Conservation (phyloP, 441 rosid genomes). For the Populus tomentosa region DNA sequence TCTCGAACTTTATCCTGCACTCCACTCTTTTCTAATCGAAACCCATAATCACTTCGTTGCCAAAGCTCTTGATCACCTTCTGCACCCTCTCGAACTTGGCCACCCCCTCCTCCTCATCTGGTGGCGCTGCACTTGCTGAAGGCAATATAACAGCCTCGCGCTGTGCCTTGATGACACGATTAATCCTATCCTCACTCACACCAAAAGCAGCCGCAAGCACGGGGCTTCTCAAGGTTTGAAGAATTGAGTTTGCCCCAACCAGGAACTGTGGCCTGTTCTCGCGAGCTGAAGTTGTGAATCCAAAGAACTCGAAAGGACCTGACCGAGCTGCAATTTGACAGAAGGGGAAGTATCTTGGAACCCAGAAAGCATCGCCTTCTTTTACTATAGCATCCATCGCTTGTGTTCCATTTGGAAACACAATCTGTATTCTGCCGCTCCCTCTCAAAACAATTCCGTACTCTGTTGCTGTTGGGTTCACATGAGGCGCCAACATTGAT, state of each 20-base stretch:
- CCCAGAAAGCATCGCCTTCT: slow-evolving; percentile 75
- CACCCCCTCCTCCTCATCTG: slow-evolving; percentile 18
- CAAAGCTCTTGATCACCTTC: slow-evolving; percentile 20
- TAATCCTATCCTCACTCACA: slow-evolving; percentile 35
- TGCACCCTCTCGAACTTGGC: slow-evolving; percentile 5
- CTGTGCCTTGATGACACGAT: slow-evolving; percentile 37
- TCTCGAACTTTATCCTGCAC: background rate
- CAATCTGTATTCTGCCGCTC: slow-evolving; percentile 58
- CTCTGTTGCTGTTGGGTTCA: slow-evolving; percentile 79
- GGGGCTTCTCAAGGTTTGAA: slow-evolving; percentile 35
- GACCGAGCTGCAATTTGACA: slow-evolving; percentile 67
- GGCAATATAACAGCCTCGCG: slow-evolving; percentile 67
- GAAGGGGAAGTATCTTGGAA: slow-evolving; percentile 81
- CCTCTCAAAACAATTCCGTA: slow-evolving; percentile 69
- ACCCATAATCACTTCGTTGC: slow-evolving; percentile 23
- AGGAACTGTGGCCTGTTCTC: slow-evolving; percentile 81
- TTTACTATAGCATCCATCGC: slow-evolving; percentile 50
- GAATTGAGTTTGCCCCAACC: slow-evolving; percentile 59
- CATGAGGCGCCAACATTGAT: slow-evolving; percentile 89
- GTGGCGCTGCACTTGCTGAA: slow-evolving; percentile 45
- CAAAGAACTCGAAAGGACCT: slow-evolving; percentile 66
- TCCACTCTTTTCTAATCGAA: slow-evolving; percentile 11
- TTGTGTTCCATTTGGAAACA: slow-evolving; percentile 66
- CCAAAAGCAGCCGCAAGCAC: slow-evolving; percentile 64
- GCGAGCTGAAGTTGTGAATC: slow-evolving; percentile 80